Conservation (phyloP, 371 early-diverging fungal species). For the Paraphysoderma sedebokerense region DNA sequence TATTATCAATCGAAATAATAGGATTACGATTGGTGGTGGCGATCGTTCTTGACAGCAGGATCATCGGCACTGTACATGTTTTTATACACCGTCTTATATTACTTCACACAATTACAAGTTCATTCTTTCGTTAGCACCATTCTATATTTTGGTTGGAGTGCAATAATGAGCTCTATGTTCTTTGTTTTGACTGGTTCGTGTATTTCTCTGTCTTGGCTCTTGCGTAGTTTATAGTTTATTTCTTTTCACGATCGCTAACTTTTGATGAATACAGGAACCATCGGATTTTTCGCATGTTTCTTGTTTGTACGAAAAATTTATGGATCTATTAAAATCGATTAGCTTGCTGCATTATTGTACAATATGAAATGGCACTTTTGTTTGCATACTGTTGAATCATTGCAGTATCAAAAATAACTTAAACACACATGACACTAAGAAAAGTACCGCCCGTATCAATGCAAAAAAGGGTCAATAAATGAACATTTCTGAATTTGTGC, state of each 20-base stretch:
- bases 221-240: conserved; percentile 25
- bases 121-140: conserved; percentile 53
- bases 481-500: no score
- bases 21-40: conserved; percentile 92
- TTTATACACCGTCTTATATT: conserved; percentile 64
- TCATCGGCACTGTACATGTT: conserved; percentile 77
- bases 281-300: conserved; percentile 59
- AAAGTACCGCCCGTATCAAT: no score
- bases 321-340: conserved; percentile 65
- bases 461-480: no score
- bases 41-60: conserved; percentile 75
- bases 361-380: no score
- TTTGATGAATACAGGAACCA: conserved; percentile 54
- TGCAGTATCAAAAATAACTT: no score
- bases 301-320: conserved; percentile 65
- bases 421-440: no score
- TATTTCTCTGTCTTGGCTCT: conserved; percentile 14
- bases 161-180: conserved; percentile 54
- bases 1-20: no score
- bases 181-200: conserved; percentile 47
- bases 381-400: no score
- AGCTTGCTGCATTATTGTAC: no score
- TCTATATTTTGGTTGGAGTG: conserved; percentile 83
- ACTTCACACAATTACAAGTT: conserved; percentile 49
- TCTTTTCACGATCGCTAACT: conserved; percentile 20